Evolutionary conservation across 768 basidiomycete genomes (phyloP), one percentile per base, ranked within the genome.

Genomic region (Pisolithus tinctorius): DNA sequence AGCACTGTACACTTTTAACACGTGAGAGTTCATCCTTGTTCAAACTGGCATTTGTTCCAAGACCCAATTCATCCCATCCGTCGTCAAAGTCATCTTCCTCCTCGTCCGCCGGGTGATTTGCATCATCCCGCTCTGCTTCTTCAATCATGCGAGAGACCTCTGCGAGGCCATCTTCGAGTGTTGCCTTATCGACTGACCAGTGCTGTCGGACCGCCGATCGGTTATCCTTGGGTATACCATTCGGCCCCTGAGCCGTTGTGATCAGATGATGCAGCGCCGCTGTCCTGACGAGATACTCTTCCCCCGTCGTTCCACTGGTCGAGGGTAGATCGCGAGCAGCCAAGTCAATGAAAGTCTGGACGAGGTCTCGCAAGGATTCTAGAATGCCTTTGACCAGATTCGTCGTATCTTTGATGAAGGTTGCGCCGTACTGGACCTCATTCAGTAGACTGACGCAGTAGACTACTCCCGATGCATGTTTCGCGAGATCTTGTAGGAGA

Each of bases 231-330:
- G 84, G 82, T 37, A 86, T 63, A 14, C 74, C 76, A n/a, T 70
- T 62, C 0, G 68, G 53, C n/a, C 65, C 58, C 41, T 77, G 73
- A 6, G 78, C 79, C 39, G 63, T 70, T 17, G 77, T 71, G 54
- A 86, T 81, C 45, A 81, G 69, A 52, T 80, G 76, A 59, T 88
- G 86, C 0, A 86, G 68, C n/a, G 77, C 62, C 23, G 74, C 85
- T 0, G 80, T 80, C 56, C 72, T 74, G 39, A 79, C 59, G 55
- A 88, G 69, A 56, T 83, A 81, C 17, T 77, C 75, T 29, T 81
- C 73, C 27, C 64, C 65, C 11, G 61, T 63, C 62, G 11, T 61
- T 55, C 25, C 11, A 23, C 55, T 57, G 48, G 23, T 52, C 54
- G 50, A 54, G 45, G 45, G 57, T 23, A 43, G 58, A 23, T 49